Evolutionary conservation across 768 basidiomycete genomes (phyloP).

Genomic region (Auricularia auricula-judae): DNA sequence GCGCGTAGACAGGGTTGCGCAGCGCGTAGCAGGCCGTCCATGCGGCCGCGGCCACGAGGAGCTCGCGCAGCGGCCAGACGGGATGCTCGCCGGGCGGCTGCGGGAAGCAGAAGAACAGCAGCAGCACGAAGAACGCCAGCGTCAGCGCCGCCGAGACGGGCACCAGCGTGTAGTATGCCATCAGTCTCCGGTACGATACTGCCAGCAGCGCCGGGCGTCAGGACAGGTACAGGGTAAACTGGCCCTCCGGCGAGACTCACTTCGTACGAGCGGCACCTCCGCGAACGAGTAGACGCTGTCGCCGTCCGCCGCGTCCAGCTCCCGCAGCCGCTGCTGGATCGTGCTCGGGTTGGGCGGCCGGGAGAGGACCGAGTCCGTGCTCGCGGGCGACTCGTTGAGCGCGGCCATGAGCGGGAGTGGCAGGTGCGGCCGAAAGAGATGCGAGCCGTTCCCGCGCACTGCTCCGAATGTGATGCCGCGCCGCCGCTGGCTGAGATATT

Average conservation of each 20-base stretch:
- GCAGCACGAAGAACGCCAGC: constrained; percentile 10
- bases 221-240: not conserved
- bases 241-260: not conserved
- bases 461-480: not conserved
- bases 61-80: constrained; percentile 38
- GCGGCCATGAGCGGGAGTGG: not conserved
- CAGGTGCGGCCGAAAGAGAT: not conserved
- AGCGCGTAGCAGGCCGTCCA: constrained; percentile 50
- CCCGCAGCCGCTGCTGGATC: not conserved
- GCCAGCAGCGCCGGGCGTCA: not conserved
- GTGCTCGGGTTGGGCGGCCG: not conserved
- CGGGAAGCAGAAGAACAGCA: constrained; percentile 33
- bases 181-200: constrained; percentile 54
- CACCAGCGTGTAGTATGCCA: constrained; percentile 49
- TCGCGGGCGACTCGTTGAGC: not conserved
- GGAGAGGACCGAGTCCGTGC: not conserved
- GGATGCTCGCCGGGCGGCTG: constrained; percentile 32
- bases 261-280: not conserved
- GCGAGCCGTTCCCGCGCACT: too few relatives aligned
- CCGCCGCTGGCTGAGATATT: not conserved
- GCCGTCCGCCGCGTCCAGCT: not conserved
- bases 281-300: not conserved
- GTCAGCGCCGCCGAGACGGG: constrained; percentile 33
- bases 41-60: constrained; percentile 47
- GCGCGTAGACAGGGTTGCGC: constrained; percentile 33